Conservation (phyloP, 2,329 filamentous ascomycete genomes). For the Colletotrichum abscissum region DNA sequence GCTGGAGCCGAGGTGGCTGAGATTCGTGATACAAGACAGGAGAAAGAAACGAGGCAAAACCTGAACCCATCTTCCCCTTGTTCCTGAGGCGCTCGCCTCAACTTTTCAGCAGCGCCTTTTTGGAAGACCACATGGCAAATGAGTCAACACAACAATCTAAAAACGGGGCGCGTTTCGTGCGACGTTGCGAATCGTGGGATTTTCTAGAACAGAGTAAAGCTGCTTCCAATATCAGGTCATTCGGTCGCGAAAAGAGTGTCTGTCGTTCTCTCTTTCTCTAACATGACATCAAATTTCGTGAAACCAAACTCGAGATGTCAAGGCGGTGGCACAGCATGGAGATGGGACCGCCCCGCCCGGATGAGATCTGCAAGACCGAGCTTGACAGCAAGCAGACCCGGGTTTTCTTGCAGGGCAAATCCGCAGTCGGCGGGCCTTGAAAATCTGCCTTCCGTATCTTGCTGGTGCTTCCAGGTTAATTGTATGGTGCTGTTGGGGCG, state of each 20-base stretch:
- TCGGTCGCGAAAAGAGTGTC: constrained; percentile 3
- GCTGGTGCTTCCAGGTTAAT: background rate
- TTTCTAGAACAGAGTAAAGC: background rate
- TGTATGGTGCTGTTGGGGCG: background rate
- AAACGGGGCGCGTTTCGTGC: constrained; percentile 12
- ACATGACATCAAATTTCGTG: constrained; percentile 9
- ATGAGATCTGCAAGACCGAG: constrained; percentile 28
- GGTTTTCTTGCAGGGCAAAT: background rate
- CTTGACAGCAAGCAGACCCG: constrained; percentile 12
- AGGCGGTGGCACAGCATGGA: constrained; percentile 32
- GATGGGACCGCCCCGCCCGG: constrained; percentile 7
- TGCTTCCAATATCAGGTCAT: background rate
- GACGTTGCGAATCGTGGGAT: background rate
- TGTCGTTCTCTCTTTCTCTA: background rate
- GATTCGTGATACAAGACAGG: background rate
- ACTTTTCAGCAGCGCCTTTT: background rate
- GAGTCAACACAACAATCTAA: background rate
- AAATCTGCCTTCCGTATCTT: background rate
- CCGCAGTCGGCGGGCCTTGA: background rate
- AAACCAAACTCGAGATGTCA: constrained; percentile 23
- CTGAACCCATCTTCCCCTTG: background rate
- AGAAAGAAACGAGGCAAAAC: background rate
- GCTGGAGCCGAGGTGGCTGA: constrained; percentile 12
- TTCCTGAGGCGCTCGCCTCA: constrained; percentile 15
- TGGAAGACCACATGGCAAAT: background rate